Conservation (phyloP, 805 yeast genomes). For the Novakomyces olei region DNA sequence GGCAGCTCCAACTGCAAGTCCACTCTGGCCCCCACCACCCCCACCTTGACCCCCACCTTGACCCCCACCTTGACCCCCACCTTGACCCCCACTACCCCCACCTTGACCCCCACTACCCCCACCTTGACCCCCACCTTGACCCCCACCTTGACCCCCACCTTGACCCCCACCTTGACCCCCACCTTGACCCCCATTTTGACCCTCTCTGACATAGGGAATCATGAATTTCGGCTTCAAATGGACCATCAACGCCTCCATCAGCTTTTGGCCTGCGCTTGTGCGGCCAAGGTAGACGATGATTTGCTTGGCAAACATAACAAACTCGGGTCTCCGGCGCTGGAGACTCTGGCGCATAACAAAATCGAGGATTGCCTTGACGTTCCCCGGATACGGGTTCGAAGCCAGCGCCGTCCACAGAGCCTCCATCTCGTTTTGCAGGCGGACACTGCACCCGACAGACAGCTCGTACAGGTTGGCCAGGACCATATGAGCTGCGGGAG, state of each 20-base stretch:
- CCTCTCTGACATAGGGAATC: too few species aligned
- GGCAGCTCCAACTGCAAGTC: too few species aligned
- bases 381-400: slow-evolving; percentile 39
- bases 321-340: slow-evolving; percentile 42
- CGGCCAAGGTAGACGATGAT: slow-evolving; percentile 45
- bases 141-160: too few species aligned
- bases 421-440: slow-evolving; percentile 69
- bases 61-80: too few species aligned
- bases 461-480: slow-evolving; percentile 63
- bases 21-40: too few species aligned
- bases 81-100: too few species aligned
- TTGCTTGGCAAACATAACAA: slow-evolving; percentile 62
- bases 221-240: slow-evolving; percentile 66
- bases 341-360: slow-evolving; percentile 48
- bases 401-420: slow-evolving; percentile 93
- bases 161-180: too few species aligned
- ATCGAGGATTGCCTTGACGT: slow-evolving; percentile 48
- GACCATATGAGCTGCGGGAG: slow-evolving; percentile 37
- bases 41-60: too few species aligned
- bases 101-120: too few species aligned
- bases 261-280: slow-evolving; percentile 30
- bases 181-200: too few species aligned
- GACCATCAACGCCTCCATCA: slow-evolving; percentile 39
- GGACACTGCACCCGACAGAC: slow-evolving; percentile 52
- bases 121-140: too few species aligned